phyloP scores from a whole-genome alignment of 352 stramenopile genomes.

The Phytopythium ostracodes region DNA sequence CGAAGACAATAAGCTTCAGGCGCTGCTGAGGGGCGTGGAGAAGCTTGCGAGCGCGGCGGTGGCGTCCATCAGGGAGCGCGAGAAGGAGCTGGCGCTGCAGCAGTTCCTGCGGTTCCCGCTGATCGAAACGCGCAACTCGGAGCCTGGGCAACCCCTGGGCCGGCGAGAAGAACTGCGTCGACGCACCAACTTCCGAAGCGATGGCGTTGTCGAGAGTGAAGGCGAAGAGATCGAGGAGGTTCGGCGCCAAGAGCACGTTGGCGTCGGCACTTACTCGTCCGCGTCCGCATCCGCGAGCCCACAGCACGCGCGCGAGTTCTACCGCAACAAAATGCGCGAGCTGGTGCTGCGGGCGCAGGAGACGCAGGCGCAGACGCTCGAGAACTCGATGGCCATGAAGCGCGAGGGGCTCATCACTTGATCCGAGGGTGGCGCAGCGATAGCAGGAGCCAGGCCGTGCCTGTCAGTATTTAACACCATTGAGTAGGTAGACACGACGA shows the following conservation, averaged over 20 bases:
- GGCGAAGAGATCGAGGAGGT: slow-evolving; percentile 12
- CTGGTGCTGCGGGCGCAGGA: slow-evolving; percentile 65
- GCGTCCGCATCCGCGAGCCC: not conserved
- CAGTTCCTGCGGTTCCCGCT: slow-evolving; percentile 50
- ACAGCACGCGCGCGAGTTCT: slow-evolving; percentile 30
- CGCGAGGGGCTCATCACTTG: slow-evolving; percentile 37
- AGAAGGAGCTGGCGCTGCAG: slow-evolving; percentile 43
- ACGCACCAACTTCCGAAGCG: slow-evolving; percentile 12
- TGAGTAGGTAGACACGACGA: not conserved
- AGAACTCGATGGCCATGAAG: slow-evolving; percentile 53
- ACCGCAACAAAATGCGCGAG: slow-evolving; percentile 63
- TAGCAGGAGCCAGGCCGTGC: too few species aligned
- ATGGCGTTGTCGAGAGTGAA: slow-evolving; percentile 16
- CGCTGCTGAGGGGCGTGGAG: slow-evolving; percentile 26
- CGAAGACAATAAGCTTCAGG: slow-evolving; percentile 35
- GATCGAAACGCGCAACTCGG: slow-evolving; percentile 37
- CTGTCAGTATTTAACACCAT: slow-evolving; percentile 1
- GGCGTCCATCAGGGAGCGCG: slow-evolving; percentile 33
- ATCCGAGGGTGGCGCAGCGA: too few species aligned
- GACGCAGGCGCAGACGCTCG: slow-evolving; percentile 61
- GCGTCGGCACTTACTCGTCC: not conserved
- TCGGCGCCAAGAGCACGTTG: not conserved
- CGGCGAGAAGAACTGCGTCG: not conserved
- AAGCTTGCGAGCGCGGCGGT: slow-evolving; percentile 31
- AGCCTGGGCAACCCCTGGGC: slow-evolving; percentile 21